Conservation (phyloP, 2,329 filamentous ascomycete species). For the Fusarium citri region DNA sequence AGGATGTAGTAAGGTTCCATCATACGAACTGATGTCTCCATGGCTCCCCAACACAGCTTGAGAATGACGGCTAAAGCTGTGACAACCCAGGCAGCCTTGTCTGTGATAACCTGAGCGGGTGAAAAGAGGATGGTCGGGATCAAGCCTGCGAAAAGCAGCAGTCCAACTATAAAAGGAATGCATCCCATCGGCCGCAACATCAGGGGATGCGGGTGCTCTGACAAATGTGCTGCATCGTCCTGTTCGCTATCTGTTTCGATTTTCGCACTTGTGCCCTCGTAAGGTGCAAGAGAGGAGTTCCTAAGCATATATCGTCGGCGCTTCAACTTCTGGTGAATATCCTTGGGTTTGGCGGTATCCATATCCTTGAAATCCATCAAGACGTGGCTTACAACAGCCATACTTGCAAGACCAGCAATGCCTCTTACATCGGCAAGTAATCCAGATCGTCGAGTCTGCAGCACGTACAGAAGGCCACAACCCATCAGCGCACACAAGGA, state of each 20-base stretch:
- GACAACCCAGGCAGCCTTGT: conserved; percentile 73
- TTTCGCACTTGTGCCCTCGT: conserved; percentile 61
- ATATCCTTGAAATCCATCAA: conserved; percentile 79
- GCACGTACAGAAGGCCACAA: conserved; percentile 67
- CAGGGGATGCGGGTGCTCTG: conserved; percentile 73
- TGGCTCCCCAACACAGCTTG: conserved; percentile 74
- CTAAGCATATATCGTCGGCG: conserved; percentile 74
- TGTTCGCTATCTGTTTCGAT: conserved; percentile 57
- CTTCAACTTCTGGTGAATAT: conserved; percentile 76
- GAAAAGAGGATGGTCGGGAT: conserved; percentile 74
- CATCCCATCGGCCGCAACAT: conserved; percentile 72
- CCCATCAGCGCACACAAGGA: conserved; percentile 69
- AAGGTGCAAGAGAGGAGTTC: conserved; percentile 77
- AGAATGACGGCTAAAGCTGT: conserved; percentile 74
- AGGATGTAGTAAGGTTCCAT: conserved; percentile 81
- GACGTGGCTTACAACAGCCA: conserved; percentile 80
- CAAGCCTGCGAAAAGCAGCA: conserved; percentile 67
- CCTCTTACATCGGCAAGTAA: conserved; percentile 76
- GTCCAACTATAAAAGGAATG: conserved; percentile 68
- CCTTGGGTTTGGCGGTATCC: conserved; percentile 73
- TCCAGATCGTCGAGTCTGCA: conserved; percentile 72
- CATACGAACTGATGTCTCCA: conserved; percentile 78
- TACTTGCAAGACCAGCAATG: conserved; percentile 78
- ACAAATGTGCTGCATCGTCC: conserved; percentile 62
- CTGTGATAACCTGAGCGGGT: conserved; percentile 63